phyloP scores from a whole-genome alignment of 495 filamentous ascomycete genomes.

The Lepraria neglecta region DNA sequence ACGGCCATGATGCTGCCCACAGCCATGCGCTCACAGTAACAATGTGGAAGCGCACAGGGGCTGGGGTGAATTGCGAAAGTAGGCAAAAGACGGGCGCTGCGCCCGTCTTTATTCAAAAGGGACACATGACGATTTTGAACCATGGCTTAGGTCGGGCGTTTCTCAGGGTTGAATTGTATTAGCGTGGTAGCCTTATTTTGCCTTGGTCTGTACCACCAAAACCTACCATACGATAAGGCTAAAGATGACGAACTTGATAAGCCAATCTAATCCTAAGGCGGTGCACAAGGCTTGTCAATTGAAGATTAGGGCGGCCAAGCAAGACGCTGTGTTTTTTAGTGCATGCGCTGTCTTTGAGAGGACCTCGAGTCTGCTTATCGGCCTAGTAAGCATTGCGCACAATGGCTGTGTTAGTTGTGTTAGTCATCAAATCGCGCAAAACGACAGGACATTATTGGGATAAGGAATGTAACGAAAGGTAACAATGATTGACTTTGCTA shows the following conservation, averaged over 20 bases:
- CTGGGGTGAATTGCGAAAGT: background rate
- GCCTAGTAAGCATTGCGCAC: slow-evolving; percentile 12
- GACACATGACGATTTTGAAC: background rate
- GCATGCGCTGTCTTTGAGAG: background rate
- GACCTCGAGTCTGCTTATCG: background rate
- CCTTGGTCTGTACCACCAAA: slow-evolving; percentile 2
- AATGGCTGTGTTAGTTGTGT: slow-evolving; percentile 1
- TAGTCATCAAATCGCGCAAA: slow-evolving; percentile 9
- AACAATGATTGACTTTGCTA: slow-evolving; percentile 6
- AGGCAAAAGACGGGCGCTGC: slow-evolving; percentile 14
- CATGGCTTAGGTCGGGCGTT: background rate
- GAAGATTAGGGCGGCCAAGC: slow-evolving; percentile 4
- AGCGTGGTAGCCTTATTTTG: slow-evolving; percentile 22
- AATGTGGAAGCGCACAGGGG: background rate
- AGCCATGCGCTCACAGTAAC: background rate
- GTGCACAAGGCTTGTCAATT: background rate
- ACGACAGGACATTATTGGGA: background rate
- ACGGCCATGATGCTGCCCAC: background rate
- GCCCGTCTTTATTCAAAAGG: background rate
- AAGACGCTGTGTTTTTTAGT: background rate
- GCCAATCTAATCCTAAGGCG: slow-evolving; percentile 3
- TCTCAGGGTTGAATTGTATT: background rate
- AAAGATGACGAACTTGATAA: background rate
- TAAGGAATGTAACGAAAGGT: slow-evolving; percentile 1
- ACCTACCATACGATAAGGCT: background rate